Base-by-base conservation (phyloP, 164 flowering plant species). In the Houttuynia cordata region DNA sequence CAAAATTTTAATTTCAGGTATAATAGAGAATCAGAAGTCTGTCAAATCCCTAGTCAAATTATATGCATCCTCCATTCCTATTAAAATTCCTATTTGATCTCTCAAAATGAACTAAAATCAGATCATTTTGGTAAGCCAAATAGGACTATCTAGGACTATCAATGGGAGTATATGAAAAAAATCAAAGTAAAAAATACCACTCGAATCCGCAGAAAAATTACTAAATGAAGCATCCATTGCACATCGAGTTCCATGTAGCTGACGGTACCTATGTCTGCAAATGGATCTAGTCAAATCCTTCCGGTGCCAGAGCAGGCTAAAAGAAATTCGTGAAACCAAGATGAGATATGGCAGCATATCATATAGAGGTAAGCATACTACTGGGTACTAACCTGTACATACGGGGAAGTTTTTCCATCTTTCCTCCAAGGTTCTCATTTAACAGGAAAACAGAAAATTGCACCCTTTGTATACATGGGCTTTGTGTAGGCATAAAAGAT, bases 191-290 rank as follows among this genome's bases (percentile, higher is more conserved):
- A 23, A 63, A n/a, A 23, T 76, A 85, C 89, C 96, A 62, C 68
- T 53, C 59, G 81, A 67, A 54, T 78, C 83, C 71, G 74, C 73
- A 17, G 80, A 42, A 61, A 75, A 61, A 74, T 81, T 88, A 67
- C 88, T 90, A 69, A 64, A 82, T 12, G 96, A 84, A 69, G 97
- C 87, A 68, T 75, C 92, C 84, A 81, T 82, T 19, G 96, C 83
- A 76, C 85, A 79, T 64, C 58, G 77, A 62, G 80, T 62, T 62
- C 60, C 58, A 53, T 57, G 64, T 30, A 54, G 53, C 56, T 67
- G 58, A 22, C 50, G 59, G 53, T 52, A 56, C 22, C 53, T 58
- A 25, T 52, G 58, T 58, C 66, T 68, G 59, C 49, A 59, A 18
- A 59, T 67, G 58, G 56, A 49, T 57, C 47, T 57, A 18, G 58